Evolutionary conservation across 2,329 filamentous ascomycete genomes (phyloP), one percentile per base, ranked within the genome.

Genomic region (Colletotrichum sp.): DNA sequence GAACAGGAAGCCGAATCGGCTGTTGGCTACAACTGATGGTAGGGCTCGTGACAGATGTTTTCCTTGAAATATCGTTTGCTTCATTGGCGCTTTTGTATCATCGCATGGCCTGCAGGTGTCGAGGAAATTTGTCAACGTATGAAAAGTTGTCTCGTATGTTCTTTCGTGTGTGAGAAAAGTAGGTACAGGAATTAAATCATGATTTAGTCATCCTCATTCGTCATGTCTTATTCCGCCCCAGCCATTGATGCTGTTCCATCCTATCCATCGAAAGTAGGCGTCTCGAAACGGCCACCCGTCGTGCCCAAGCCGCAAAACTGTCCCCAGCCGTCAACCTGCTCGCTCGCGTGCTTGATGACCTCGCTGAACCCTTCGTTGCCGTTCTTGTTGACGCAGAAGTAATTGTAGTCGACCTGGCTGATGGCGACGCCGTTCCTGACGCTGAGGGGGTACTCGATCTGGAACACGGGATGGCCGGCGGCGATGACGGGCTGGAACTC

Each of bases 371-470:
- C 79, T 67, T 80, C 76, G 65, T 83, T 82, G 60, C 81, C 80
- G 28, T 77, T 71, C 52, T 77, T 71, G 52, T 73, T 66, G 16
- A 65, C 73, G 56, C 81, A 83, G 77, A 81, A 83, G 71, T 78
- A 80, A 21, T 72, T 64, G 24, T 78, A 75, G 58, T 83, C 81
- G 6, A 76, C 77, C 6, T 76, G 62, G 62, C 79, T 81, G 38
- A 83, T 69, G 26, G 75, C 70, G n/a, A 79, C 79, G 7, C 69
- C 77, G 64, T 79, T 77, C 13, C 79, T 77, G 28, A 73, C 73
- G 28, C 81, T 83, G 9, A 77, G 79, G 24, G 82, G 82, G 43
- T 84, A 84, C 78, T 84, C 83, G 61, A 84, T 82, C 78, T 83
- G 81, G 38, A 83, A 79, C 15, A 84, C 82, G 36, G 82, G 83